These are phyloP conservation scores for Capsicum chinense DNA, from an alignment of 257 asterid genomes.

Conservation along the genomic window DNA sequence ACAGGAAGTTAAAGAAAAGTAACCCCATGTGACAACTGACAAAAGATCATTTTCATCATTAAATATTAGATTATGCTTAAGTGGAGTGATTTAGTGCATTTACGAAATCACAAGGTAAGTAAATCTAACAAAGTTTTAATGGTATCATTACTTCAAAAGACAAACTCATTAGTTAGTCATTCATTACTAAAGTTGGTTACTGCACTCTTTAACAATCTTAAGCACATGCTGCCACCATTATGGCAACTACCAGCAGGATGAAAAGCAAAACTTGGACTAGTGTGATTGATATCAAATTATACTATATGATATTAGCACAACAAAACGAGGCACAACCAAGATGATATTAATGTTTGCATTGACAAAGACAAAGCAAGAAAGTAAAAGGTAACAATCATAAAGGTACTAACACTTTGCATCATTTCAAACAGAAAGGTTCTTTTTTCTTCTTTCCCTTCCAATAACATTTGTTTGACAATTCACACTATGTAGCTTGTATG, in stretches of 20 bases:
- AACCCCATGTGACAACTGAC: not conserved
- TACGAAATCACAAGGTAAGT: not conserved
- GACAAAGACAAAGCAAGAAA: slow-evolving; percentile 50
- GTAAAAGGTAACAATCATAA: slow-evolving; percentile 35
- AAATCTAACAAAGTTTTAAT: not conserved
- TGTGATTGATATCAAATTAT: slow-evolving; percentile 22
- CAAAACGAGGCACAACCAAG: slow-evolving; percentile 39
- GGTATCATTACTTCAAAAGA: not conserved
- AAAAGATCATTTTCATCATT: not conserved
- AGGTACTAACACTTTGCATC: slow-evolving; percentile 54
- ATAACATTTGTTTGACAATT: slow-evolving; percentile 50
- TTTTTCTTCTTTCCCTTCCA: slow-evolving; percentile 31
- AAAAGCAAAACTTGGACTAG: not conserved
- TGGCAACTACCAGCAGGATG: slow-evolving; percentile 24
- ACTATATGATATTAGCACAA: slow-evolving; percentile 25
- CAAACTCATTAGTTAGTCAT: not conserved
- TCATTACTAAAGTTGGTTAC: not conserved
- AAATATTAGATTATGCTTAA: slow-evolving; percentile 1
- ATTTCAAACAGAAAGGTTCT: slow-evolving; percentile 52
- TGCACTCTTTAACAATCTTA: slow-evolving; percentile 1
- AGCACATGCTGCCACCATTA: slow-evolving; percentile 26
- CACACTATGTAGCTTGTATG: slow-evolving; percentile 62
- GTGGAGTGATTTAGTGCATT: slow-evolving; percentile 11
- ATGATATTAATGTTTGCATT: slow-evolving; percentile 50
- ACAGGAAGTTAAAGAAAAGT: not conserved